Evolutionary conservation across 2,329 filamentous ascomycete genomes (phyloP).

Genomic region (Shiraia bambusicola): DNA sequence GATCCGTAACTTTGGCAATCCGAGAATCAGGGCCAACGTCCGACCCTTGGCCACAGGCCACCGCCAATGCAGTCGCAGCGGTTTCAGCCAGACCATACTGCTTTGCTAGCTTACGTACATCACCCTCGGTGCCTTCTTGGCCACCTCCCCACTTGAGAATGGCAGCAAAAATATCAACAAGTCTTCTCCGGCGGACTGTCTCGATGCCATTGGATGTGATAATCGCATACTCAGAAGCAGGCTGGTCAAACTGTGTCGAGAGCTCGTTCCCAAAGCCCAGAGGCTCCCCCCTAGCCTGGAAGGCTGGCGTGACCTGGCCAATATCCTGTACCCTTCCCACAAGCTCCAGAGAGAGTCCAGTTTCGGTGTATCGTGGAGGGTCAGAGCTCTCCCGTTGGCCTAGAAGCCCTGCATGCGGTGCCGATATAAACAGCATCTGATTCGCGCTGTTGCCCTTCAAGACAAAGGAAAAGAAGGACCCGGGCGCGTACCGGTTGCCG

Average conservation of each 20-base stretch:
- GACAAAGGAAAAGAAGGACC: conserved; percentile 87
- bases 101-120: conserved; percentile 80
- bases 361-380: conserved; percentile 70
- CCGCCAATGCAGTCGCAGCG: conserved; percentile 85
- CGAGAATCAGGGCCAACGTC: conserved; percentile 74
- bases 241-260: conserved; percentile 89
- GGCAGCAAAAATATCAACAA: conserved; percentile 90
- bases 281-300: conserved; percentile 60
- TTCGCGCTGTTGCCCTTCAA: conserved; percentile 59
- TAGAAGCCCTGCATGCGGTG: conserved; percentile 86
- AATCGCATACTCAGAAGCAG: conserved; percentile 80
- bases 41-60: conserved; percentile 89
- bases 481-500: conserved; percentile 71
- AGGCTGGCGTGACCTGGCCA: conserved; percentile 72
- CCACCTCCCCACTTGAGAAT: conserved; percentile 70
- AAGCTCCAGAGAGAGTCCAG: conserved; percentile 76
- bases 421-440: conserved; percentile 78
- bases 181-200: conserved; percentile 75
- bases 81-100: conserved; percentile 87
- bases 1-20: conserved; percentile 71
- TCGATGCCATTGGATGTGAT: conserved; percentile 90
- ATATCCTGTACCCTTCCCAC: conserved; percentile 75
- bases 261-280: conserved; percentile 92
- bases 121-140: conserved; percentile 79
- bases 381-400: conserved; percentile 57